Percentiles rank a stretch among this genome's conserved stretches.
Conservation (phyloP, 2,329 filamentous ascomycete genomes). For the Epichloe aotearoae region DNA sequence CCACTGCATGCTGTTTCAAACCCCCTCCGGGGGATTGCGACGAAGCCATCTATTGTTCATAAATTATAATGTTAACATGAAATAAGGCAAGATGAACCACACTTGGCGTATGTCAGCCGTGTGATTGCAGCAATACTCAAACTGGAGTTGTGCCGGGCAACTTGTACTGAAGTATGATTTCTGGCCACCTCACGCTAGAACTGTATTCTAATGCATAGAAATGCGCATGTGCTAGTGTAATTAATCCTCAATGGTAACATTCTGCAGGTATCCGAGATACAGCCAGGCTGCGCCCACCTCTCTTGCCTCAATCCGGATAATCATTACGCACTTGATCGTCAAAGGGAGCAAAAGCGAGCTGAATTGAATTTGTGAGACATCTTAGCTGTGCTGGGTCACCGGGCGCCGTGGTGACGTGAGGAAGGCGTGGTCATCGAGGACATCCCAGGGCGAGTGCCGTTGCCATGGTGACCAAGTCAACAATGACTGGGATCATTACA, state of each 20-base stretch:
- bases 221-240: not conserved
- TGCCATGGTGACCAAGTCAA: conserved; percentile 22
- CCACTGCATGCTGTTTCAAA: not conserved
- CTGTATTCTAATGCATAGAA: not conserved
- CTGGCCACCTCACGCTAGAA: not conserved
- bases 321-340: not conserved
- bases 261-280: not conserved
- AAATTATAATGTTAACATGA: not conserved
- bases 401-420: conserved; percentile 11
- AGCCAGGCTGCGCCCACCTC: not conserved
- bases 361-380: conserved; percentile 4
- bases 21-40: not conserved
- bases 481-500: conserved; percentile 15
- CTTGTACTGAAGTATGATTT: not conserved
- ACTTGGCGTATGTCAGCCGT: too few relatives aligned
- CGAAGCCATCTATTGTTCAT: not conserved
- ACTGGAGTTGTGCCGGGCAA: not conserved
- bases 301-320: not conserved
- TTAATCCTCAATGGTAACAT: not conserved
- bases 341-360: not conserved
- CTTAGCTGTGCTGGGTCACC: not conserved
- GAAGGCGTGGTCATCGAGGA: not conserved
- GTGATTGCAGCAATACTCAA: too few relatives aligned
- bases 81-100: not conserved
- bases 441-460: conserved; percentile 8